Percentiles rank a stretch among this genome's conserved stretches.
phyloP scores from a whole-genome alignment of 345 rosid species.

The Crucihimalaya himalaica region DNA sequence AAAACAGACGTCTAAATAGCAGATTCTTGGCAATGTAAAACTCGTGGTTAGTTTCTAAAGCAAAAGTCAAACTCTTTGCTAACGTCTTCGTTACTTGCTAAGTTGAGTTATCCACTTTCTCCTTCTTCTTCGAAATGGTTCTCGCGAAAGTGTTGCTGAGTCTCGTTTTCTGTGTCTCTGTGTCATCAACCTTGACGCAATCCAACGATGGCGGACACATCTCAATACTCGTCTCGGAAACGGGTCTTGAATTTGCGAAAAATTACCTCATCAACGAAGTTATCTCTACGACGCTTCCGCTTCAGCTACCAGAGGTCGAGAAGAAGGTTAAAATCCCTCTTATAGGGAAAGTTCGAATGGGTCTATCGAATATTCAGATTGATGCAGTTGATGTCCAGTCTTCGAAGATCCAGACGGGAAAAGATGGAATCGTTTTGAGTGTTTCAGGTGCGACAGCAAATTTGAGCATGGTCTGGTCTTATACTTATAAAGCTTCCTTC shows the following conservation, averaged over 20 bases:
- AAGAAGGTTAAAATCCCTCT: slow-evolving; percentile 60
- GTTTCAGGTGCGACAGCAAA: slow-evolving; percentile 64
- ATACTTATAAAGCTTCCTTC: slow-evolving; percentile 61
- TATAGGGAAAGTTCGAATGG: slow-evolving; percentile 57
- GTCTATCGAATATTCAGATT: slow-evolving; percentile 56
- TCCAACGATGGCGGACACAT: slow-evolving; percentile 48
- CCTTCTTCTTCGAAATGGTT: slow-evolving; percentile 36
- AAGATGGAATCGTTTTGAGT: slow-evolving; percentile 47
- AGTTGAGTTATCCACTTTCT: not conserved
- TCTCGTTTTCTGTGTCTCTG: slow-evolving; percentile 36
- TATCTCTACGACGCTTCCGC: slow-evolving; percentile 62
- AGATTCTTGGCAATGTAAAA: slow-evolving; percentile 18
- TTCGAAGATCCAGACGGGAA: slow-evolving; percentile 54
- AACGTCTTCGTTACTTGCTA: slow-evolving; percentile 11
- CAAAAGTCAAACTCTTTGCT: slow-evolving; percentile 27
- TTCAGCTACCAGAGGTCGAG: slow-evolving; percentile 54
- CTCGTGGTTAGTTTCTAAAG: slow-evolving; percentile 20
- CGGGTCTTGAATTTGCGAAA: slow-evolving; percentile 69
- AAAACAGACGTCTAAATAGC: slow-evolving; percentile 21
- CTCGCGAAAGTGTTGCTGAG: slow-evolving; percentile 24
- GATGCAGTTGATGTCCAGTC: slow-evolving; percentile 46
- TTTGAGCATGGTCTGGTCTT: slow-evolving; percentile 73
- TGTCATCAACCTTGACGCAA: slow-evolving; percentile 43
- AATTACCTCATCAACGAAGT: slow-evolving; percentile 54
- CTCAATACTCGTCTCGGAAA: slow-evolving; percentile 50